Conservation (phyloP, 2,329 filamentous ascomycete genomes). For the Penicillium sp. region DNA sequence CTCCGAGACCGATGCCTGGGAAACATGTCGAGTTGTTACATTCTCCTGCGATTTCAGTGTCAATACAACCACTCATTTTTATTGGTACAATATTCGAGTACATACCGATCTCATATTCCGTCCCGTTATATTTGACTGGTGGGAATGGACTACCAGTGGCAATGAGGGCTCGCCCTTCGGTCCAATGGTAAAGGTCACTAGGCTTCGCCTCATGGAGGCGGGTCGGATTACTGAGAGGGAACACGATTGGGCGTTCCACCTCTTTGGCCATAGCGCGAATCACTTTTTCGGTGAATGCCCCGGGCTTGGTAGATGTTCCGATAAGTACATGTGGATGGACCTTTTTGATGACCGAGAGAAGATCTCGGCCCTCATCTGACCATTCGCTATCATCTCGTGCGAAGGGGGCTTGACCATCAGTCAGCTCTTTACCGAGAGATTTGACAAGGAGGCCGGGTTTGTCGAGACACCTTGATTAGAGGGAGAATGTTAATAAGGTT, state of each 20-base stretch:
- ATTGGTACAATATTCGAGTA: not conserved
- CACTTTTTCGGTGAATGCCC: conserved; percentile 71
- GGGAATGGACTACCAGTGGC: conserved; percentile 82
- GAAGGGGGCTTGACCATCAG: conserved; percentile 65
- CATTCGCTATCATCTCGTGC: conserved; percentile 65
- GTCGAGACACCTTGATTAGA: conserved; percentile 66
- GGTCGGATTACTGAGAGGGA: conserved; percentile 84
- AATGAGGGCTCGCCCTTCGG: conserved; percentile 71
- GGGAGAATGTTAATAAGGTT: not conserved
- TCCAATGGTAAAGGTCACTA: conserved; percentile 74
- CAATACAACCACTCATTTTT: not conserved
- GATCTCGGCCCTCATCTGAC: conserved; percentile 54
- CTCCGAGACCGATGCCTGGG: conserved; percentile 79
- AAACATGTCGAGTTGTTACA: conserved; percentile 89
- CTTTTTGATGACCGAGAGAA: conserved; percentile 66
- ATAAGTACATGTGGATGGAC: conserved; percentile 79
- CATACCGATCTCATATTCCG: conserved; percentile 55
- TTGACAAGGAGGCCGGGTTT: conserved; percentile 73
- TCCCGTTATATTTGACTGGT: conserved; percentile 63
- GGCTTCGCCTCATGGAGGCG: conserved; percentile 79
- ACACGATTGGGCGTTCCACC: conserved; percentile 69
- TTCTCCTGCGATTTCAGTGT: conserved; percentile 56
- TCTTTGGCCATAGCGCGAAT: conserved; percentile 74
- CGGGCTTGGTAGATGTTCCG: conserved; percentile 77
- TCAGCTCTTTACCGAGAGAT: conserved; percentile 60